Evolutionary conservation across 345 rosid species (phyloP), one percentile per base, ranked within the genome.

Genomic region (Kandelia obovata): DNA sequence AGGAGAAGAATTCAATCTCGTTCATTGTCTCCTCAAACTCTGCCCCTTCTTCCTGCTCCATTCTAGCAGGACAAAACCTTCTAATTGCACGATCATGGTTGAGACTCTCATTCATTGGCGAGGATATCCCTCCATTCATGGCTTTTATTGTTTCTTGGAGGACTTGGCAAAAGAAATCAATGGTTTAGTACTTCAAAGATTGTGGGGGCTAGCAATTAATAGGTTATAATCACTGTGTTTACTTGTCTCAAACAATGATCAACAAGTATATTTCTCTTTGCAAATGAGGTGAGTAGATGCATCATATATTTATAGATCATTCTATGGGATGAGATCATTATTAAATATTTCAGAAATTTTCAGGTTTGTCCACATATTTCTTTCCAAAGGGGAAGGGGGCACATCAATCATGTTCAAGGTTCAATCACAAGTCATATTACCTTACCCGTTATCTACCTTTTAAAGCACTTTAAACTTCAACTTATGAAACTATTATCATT

Each of bases 11-110:
- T 17, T 79, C 78, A 35, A 64, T 8, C 32, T 82, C 85, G 57
- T 59, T 71, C 58, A 81, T 51, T 19, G 65, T 65, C 52, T 75
- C 80, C 31, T 77, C 79, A 82, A 71, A 71, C 8, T 76, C 87
- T 43, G 46, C 76, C 23, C 34, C 61, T 64, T 76, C 82, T 27
- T 83, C 87, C 46, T 77, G 81, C 80, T 83, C 82, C 56, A 79
- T 35, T 77, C 92, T 66, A 61, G 84, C 92, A 7, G 88, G 86
- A 58, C 92, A 85, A 57, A 88, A 88, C 73, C 83, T 80, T 76
- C 88, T 56, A 19, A 88, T 81, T 73, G 92, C 89, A 65, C 77
- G 77, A 43, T 88, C 89, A 15, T 80, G 85, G 79, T 81, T 72
- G 69, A 76, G 71, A 74, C 68, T 68, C 51, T 84, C 85, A 26